Evolutionary conservation across 179 eudicot species (phyloP).

Genomic region (Nepenthes alata): DNA sequence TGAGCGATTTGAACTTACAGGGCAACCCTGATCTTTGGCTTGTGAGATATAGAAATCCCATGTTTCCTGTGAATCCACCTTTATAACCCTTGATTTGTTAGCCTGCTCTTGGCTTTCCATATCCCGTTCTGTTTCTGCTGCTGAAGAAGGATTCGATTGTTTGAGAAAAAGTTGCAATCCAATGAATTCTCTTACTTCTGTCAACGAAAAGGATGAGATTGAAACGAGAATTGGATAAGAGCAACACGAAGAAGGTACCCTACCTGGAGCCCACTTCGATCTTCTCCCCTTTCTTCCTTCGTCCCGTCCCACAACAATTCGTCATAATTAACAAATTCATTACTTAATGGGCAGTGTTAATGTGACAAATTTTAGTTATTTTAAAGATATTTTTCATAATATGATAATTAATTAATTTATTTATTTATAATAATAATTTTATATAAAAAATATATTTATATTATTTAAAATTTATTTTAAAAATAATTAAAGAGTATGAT

Average conservation of each 20-base stretch:
- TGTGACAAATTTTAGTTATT: too few relatives aligned
- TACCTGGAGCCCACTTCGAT: not conserved
- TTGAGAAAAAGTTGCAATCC: not conserved
- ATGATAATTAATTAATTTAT: too few relatives aligned
- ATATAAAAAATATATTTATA: too few relatives aligned
- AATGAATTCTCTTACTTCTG: too few relatives aligned
- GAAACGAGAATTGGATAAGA: conserved; percentile 5
- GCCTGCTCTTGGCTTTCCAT: conserved; percentile 25
- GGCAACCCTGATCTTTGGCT: conserved; percentile 26
- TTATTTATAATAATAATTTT: too few relatives aligned
- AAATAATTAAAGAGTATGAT: too few relatives aligned
- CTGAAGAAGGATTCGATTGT: not conserved
- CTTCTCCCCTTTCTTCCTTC: too few relatives aligned
- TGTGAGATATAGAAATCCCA: conserved; percentile 35
- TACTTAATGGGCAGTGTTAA: too few relatives aligned
- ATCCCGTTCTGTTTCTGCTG: not conserved
- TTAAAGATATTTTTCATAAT: too few relatives aligned
- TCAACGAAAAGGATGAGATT: not conserved
- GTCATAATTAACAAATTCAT: too few relatives aligned
- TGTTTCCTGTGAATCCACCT: conserved; percentile 27
- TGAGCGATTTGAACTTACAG: conserved; percentile 22
- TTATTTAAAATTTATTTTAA: too few relatives aligned
- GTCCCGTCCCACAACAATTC: too few relatives aligned
- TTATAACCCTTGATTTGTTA: conserved; percentile 23
- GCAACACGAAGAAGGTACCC: not conserved